A percentile compares a stretch with the other conserved stretches of the same genome.
These are phyloP conservation scores for Eucalyptus marginata DNA, from an alignment of 345 rosid species.

Conservation along the genomic window DNA sequence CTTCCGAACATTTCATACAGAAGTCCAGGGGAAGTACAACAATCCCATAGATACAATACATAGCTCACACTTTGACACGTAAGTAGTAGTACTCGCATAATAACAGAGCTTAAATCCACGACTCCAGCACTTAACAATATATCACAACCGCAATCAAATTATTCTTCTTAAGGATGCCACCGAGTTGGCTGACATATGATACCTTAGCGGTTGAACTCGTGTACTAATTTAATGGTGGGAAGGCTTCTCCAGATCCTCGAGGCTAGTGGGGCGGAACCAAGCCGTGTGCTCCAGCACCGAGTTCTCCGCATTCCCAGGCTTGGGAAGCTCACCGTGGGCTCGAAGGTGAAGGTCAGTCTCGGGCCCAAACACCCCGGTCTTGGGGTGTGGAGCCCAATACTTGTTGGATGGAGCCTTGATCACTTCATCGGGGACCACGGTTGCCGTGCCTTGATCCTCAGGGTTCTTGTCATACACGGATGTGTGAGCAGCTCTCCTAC, in stretches of 20 bases:
- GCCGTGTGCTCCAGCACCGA: constrained; percentile 71
- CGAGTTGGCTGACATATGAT: not conserved
- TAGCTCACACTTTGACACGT: not conserved
- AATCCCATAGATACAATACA: not conserved
- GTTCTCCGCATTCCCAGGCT: not conserved
- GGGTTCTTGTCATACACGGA: constrained; percentile 79
- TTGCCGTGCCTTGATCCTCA: constrained; percentile 46
- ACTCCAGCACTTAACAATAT: not conserved
- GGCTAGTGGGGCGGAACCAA: constrained; percentile 89
- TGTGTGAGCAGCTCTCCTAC: constrained; percentile 37
- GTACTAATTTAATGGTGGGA: not conserved
- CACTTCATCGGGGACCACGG: constrained; percentile 58
- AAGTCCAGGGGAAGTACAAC: not conserved
- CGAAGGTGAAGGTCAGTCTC: constrained; percentile 14
- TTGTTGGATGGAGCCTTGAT: constrained; percentile 52
- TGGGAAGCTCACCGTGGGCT: not conserved
- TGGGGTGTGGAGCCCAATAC: constrained; percentile 96
- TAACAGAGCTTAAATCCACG: not conserved
- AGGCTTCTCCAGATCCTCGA: constrained; percentile 87
- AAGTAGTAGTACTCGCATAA: not conserved
- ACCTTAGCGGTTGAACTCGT: not conserved
- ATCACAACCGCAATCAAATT: not conserved
- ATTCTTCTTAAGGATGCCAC: not conserved
- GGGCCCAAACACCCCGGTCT: constrained; percentile 89
- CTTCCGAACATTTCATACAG: not conserved